A percentile compares a stretch with the other conserved stretches of the same genome.
These are phyloP conservation scores for Diospyros kaki DNA, from an alignment of 148 eudicot genomes.

Conservation along the genomic window DNA sequence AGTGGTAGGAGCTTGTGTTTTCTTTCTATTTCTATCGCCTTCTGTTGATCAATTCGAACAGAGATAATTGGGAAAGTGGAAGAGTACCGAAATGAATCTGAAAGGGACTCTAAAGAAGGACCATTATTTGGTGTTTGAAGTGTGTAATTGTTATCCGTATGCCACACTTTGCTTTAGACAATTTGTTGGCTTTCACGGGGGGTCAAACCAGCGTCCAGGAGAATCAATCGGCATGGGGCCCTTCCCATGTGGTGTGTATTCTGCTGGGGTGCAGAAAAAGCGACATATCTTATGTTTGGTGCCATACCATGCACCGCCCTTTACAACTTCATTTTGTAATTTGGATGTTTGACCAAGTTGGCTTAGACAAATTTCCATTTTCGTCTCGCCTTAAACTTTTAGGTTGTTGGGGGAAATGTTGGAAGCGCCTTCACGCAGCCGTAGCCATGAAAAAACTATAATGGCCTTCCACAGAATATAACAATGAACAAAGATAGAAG, in stretches of 20 bases:
- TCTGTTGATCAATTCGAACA: slow-evolving; percentile 3
- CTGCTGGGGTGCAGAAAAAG: not conserved
- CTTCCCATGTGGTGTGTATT: slow-evolving; percentile 2
- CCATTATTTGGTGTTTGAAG: not conserved
- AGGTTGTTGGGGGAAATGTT: too few relatives aligned
- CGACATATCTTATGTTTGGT: too few relatives aligned
- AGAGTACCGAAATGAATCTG: not conserved
- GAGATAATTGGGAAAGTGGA: too few relatives aligned
- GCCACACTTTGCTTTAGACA: slow-evolving; percentile 2
- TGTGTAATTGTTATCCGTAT: not conserved
- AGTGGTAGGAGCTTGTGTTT: not conserved
- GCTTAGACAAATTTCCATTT: too few relatives aligned
- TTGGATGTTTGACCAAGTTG: not conserved
- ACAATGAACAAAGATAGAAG: too few relatives aligned
- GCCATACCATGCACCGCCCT: too few relatives aligned
- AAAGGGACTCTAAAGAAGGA: slow-evolving; percentile 6
- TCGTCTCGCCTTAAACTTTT: too few relatives aligned
- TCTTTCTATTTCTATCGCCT: not conserved
- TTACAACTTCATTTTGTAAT: not conserved
- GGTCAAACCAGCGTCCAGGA: slow-evolving; percentile 6
- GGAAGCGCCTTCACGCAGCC: too few relatives aligned
- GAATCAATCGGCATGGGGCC: not conserved
- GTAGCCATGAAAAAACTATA: too few relatives aligned
- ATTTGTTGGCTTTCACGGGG: not conserved
- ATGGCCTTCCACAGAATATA: too few relatives aligned